Base-by-base conservation (phyloP, 2,329 filamentous ascomycete species). In the Ophiostoma sp. region DNA sequence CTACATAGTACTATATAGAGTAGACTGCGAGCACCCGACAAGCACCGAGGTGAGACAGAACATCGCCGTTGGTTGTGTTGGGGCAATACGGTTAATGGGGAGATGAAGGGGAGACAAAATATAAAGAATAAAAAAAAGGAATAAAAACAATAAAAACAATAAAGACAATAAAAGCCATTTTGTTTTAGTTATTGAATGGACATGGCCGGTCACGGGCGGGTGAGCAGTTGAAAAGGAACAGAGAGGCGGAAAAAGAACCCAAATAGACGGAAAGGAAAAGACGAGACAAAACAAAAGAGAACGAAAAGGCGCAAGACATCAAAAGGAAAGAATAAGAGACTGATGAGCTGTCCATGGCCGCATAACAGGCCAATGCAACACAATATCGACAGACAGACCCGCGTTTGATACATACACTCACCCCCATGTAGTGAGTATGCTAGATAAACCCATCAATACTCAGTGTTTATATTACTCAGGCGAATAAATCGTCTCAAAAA, bases 321-420 rank as follows among this genome's bases (percentile, higher is more conserved):
- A 23, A 27, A 52, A 23, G 60, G 17, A 64, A 64, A 48, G n/a
- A 41, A 20, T 20, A 27, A 48, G 54, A 48, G 41, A 69, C 62
- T 67, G 65, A 67, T 67, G 65, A 67, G 65, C 39, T 67, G 65
- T 67, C 39, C 65, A 44, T 33, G 65, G 65, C 65, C 65, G 65
- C 65, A 67, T 67, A 64, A 39, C 52, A 33, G 57, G 31, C 57
- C 35, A 35, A 44, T 44, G 33, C 65, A 44, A 67, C 39, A 65
- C 35, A 57, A 57, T 57, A 27, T 57, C 52, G 52, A 57, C 52
- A 57, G 52, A 57, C 52, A 31, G 52, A 57, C 52, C 52, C 23
- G 57, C 57, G 27, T 33, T 33, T 31, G 27, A 41, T 41, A 35
- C 57, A 62, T 57, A 62, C 13, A 33, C 11, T 27, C 57, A 62